Evolutionary conservation across 2,329 filamentous ascomycete species (phyloP), one percentile per base, ranked within the genome.

Genomic region (Ascochyta koolunga): DNA sequence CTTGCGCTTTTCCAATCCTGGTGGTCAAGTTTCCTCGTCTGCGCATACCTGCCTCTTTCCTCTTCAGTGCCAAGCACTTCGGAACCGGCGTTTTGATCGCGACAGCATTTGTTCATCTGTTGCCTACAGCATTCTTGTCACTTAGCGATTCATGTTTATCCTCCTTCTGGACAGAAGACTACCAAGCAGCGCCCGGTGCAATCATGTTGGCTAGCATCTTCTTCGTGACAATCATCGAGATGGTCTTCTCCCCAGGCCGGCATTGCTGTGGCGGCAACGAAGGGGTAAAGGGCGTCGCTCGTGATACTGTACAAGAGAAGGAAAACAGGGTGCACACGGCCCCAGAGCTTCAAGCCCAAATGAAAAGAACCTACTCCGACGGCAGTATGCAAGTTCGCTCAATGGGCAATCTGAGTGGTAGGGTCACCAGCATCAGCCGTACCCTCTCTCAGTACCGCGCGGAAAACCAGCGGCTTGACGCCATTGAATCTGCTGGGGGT

Each of bases 11-110:
- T 60, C 85, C 85, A 0, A 78, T 87, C 46, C 77, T 87, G 21
- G 83, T 83, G 19, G 80, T 82, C 50, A 80, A 82, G 29, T 85
- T 86, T 58, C 85, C 85, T 2, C 76, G 78, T n/a, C 74, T 87
- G 36, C 83, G 82, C 11, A 82, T 86, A 27, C 84, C 85, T 11
- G 80, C 81, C 39, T 80, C 80, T 13, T 85, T 86, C 65, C 84
- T 86, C 59, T 80, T 83, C 35, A 83, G 82, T 67, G 67, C 64
- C 3, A 85, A 86, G 60, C 84, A 86, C 64, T 75, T 75, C 37
- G 72, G 90, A 59, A 95, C 90, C 0, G 90, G 90, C 40, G 90
- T 95, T 19, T 79, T 95, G 16, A 87, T 93, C 56, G 90, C 90
- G 15, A 95, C 90, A 1, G 89, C 90, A 48, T 95, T 95, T 69